Evolutionary conservation across 768 basidiomycete species (phyloP), one percentile per base, ranked within the genome.

Genomic region (Tricholoma terreum): DNA sequence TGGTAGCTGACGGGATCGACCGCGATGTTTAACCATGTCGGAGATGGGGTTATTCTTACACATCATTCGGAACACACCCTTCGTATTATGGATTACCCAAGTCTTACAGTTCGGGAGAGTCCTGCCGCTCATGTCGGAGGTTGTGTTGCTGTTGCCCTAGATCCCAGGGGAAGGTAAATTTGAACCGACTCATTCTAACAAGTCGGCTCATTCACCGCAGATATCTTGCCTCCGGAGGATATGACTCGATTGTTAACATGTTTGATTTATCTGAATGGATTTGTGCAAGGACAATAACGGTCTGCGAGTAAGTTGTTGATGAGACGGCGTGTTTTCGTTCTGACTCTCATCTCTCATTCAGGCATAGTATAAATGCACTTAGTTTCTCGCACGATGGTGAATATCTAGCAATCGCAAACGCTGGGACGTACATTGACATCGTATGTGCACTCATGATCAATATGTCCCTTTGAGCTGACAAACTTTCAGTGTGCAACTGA

Each of bases 321-420:
- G 19, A 21, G 14, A 24, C 22, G 17, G 8, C 40, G 27, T 10
- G 15, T n/a, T 4, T 6, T 12, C 43, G 21, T 14, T 31, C 5
- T 2, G 6, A 30, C 1, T 24, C 31, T 48, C 42, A 31, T n/a
- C 58, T 54, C 52, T 22, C 56, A 22, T 52, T 15, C 63, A 91
- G 90, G 55, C 76, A 90, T 65, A 78, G 84, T 19, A 88, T 91
- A 64, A 89, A 82, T 58, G 80, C 81, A 17, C 70, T 92, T 17
- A 90, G 86, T 67, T 93, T 91, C 77, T 92, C 89, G 11, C 79
- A 86, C 60, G 90, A 92, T 62, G 90, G 90, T 33, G 90, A 93
- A 75, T 92, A 86, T 65, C 70, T 92, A 46, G 90, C 90, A 15
- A 85, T 91, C 50, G 86, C 90, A 8, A 89, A 77, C 59, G 77